Conservation (phyloP, 352 stramenopile species). For the Globisporangium ultimum region DNA sequence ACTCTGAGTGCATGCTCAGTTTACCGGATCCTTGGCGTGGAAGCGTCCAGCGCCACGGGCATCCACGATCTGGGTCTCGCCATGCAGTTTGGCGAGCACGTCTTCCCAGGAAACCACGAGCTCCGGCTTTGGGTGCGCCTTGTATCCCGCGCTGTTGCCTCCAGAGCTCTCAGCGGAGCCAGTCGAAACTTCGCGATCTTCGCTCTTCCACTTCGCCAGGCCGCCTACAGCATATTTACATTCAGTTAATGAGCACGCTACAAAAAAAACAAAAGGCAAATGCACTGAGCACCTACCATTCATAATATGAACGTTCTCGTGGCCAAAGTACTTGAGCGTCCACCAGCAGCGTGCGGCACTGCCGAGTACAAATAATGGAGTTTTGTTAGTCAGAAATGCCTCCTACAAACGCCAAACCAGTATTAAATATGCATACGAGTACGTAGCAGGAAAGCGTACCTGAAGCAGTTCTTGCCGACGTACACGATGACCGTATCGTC, state of each 20-base stretch:
- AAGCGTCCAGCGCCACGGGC: constrained; percentile 88
- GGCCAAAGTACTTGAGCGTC: constrained; percentile 90
- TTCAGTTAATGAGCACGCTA: too few species aligned
- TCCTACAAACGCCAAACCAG: too few species aligned
- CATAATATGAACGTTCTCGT: constrained; percentile 84
- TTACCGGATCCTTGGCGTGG: constrained; percentile 73
- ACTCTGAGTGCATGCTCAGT: too few species aligned
- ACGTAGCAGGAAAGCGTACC: constrained; percentile 20
- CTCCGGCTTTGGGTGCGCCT: constrained; percentile 38
- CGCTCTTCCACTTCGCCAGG: constrained; percentile 68
- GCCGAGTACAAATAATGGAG: neutral
- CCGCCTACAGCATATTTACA: constrained; percentile 42
- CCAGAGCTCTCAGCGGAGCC: constrained; percentile 24
- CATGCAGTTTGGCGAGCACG: constrained; percentile 52
- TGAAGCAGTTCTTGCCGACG: constrained; percentile 77
- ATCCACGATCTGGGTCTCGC: constrained; percentile 87
- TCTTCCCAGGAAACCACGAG: constrained; percentile 59
- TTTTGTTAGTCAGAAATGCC: too few species aligned
- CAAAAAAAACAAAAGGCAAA: too few species aligned
- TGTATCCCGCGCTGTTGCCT: constrained; percentile 31
- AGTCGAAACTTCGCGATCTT: constrained; percentile 39
- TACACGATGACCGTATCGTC: constrained; percentile 80
- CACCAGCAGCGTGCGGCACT: constrained; percentile 83
- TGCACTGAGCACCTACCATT: constrained; percentile 42
- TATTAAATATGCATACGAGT: too few species aligned